Percentiles rank a stretch among this genome's conserved stretches.
Evolutionary conservation across 768 basidiomycete genomes (phyloP).

Genomic region (Trichaptum fuscoviolaceum): DNA sequence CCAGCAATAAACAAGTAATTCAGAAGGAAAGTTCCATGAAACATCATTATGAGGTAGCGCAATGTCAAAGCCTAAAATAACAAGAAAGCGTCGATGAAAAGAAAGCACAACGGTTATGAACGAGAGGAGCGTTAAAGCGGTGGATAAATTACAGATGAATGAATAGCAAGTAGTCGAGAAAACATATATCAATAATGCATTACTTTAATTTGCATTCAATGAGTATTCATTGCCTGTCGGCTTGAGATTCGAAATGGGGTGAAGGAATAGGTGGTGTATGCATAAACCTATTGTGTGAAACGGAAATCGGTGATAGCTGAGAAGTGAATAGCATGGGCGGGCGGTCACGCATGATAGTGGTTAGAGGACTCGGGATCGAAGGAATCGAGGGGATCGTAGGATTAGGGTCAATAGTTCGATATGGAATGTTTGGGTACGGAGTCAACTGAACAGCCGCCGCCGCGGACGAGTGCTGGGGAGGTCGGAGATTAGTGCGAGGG

Average conservation of each 20-base stretch:
- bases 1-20: neutral
- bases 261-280: neutral
- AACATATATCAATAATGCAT: no score
- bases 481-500: no score
- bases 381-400: no score
- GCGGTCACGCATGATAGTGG: neutral
- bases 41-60: neutral
- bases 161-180: neutral
- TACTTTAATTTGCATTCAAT: no score
- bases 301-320: neutral
- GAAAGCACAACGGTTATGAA: neutral
- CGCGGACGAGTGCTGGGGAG: no score
- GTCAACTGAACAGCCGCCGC: neutral
- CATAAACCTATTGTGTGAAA: neutral
- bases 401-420: neutral
- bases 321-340: neutral
- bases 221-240: no score
- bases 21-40: neutral
- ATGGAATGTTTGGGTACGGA: neutral
- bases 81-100: neutral
- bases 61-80: neutral
- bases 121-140: neutral
- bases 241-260: neutral
- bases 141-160: neutral
- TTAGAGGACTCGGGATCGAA: neutral